phyloP scores from a whole-genome alignment of 2,329 filamentous ascomycete species.

The Cladophialophora exuberans region DNA sequence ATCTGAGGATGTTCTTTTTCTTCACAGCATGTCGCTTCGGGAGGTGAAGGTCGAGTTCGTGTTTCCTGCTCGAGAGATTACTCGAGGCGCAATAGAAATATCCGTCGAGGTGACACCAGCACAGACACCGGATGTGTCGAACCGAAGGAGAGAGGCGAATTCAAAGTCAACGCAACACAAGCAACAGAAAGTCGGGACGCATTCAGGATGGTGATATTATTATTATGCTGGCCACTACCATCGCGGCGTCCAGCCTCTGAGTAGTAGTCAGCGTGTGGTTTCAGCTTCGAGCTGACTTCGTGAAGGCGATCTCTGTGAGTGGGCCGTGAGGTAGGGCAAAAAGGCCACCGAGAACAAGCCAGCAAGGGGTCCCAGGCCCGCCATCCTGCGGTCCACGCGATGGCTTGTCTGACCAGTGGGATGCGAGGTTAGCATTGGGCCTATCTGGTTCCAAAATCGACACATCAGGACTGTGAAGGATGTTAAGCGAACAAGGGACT shows the following conservation, averaged over 20 bases:
- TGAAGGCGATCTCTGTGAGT: conserved; percentile 22
- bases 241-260: conserved; percentile 6
- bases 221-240: conserved; percentile 11
- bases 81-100: not conserved
- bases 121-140: not conserved
- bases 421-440: conserved; percentile 21
- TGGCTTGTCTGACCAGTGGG: conserved; percentile 29
- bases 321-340: conserved; percentile 11
- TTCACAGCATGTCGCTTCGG: conserved; percentile 16
- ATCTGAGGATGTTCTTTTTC: not conserved
- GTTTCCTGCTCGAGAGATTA: not conserved
- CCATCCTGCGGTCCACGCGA: conserved; percentile 15
- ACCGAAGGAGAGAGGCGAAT: not conserved
- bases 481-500: conserved; percentile 25
- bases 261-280: conserved; percentile 27
- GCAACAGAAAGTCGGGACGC: not conserved
- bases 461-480: conserved; percentile 18
- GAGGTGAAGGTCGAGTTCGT: conserved; percentile 1
- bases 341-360: conserved; percentile 2
- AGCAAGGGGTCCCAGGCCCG: conserved; percentile 12
- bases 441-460: conserved; percentile 15
- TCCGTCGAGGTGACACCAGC: conserved; percentile 6
- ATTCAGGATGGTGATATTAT: conserved; percentile 2
- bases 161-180: conserved; percentile 4
- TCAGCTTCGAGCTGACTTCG: conserved; percentile 26